Evolutionary conservation across 768 basidiomycete genomes (phyloP).

Genomic region (Hericium coralloides): DNA sequence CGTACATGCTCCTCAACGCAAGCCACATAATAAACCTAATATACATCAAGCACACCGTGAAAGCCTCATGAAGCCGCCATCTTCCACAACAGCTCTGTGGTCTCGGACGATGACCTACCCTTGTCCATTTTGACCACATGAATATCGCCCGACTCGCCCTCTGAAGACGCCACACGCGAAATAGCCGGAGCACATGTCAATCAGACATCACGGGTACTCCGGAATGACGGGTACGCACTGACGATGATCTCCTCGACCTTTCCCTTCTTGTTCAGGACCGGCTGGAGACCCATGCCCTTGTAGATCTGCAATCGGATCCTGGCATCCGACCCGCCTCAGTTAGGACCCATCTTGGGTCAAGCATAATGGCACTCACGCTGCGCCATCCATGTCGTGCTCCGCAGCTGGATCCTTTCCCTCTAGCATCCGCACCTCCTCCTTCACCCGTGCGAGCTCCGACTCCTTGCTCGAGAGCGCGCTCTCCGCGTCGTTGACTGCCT

Average conservation of each 20-base stretch:
- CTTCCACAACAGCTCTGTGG: constrained; percentile 9
- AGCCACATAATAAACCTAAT: no score
- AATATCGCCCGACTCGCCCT: constrained; percentile 8
- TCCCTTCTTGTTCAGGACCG: constrained; percentile 46
- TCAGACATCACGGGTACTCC: no score
- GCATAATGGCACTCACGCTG: constrained; percentile 37
- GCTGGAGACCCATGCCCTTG: constrained; percentile 65
- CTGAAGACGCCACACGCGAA: neutral
- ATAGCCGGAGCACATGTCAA: constrained; percentile 7
- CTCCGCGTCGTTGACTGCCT: constrained; percentile 69
- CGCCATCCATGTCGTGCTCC: constrained; percentile 67
- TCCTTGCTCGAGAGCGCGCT: constrained; percentile 56
- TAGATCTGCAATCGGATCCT: constrained; percentile 64
- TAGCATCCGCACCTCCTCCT: constrained; percentile 49
- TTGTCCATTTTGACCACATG: constrained; percentile 6
- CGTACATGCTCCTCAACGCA: neutral
- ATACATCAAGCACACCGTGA: no score
- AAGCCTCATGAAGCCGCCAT: constrained; percentile 1
- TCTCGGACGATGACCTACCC: neutral
- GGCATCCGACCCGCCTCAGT: neutral
- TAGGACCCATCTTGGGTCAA: neutral
- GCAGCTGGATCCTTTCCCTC: constrained; percentile 66
- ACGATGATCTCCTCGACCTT: constrained; percentile 54
- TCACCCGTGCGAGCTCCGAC: constrained; percentile 58
- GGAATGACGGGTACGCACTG: constrained; percentile 39